These are phyloP conservation scores for Saturnispora ahearnii DNA, from an alignment of 805 yeast genomes.

Conservation along the genomic window DNA sequence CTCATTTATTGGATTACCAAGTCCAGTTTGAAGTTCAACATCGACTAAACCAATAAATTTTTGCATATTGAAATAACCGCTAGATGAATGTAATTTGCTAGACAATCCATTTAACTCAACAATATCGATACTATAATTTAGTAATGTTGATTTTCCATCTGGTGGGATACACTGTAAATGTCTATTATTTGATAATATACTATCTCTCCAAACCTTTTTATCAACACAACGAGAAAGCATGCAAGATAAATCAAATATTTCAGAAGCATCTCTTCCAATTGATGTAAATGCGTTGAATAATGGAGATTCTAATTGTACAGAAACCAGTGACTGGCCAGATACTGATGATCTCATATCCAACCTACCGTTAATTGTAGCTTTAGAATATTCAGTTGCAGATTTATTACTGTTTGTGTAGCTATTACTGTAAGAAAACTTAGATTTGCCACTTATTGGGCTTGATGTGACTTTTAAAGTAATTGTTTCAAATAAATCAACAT, in stretches of 20 bases:
- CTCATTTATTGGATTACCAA: conserved; percentile 32
- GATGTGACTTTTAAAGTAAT: conserved; percentile 46
- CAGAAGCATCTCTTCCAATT: conserved; percentile 21
- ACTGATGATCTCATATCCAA: conserved; percentile 57
- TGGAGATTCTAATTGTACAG: conserved; percentile 40
- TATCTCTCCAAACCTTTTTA: conserved; percentile 38
- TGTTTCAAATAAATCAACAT: conserved; percentile 70
- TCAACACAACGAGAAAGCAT: conserved; percentile 66
- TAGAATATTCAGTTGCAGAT: conserved; percentile 26
- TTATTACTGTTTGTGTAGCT: neutral
- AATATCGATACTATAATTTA: conserved; percentile 56
- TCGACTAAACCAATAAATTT: conserved; percentile 44
- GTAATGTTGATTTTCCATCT: conserved; percentile 61
- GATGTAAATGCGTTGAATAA: conserved; percentile 18
- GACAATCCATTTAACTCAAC: conserved; percentile 15
- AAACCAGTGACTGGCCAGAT: conserved; percentile 71
- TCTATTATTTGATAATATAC: conserved; percentile 28
- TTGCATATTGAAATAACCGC: conserved; percentile 16
- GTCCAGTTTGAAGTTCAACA: conserved; percentile 43
- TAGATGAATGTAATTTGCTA: conserved; percentile 6
- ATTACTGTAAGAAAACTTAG: neutral
- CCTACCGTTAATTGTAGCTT: conserved; percentile 54
- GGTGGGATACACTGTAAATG: conserved; percentile 73
- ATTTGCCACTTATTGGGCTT: conserved; percentile 11
- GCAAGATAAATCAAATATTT: conserved; percentile 6